phyloP scores from a whole-genome alignment of 305 asterid species.

The Solanum hybrid region DNA sequence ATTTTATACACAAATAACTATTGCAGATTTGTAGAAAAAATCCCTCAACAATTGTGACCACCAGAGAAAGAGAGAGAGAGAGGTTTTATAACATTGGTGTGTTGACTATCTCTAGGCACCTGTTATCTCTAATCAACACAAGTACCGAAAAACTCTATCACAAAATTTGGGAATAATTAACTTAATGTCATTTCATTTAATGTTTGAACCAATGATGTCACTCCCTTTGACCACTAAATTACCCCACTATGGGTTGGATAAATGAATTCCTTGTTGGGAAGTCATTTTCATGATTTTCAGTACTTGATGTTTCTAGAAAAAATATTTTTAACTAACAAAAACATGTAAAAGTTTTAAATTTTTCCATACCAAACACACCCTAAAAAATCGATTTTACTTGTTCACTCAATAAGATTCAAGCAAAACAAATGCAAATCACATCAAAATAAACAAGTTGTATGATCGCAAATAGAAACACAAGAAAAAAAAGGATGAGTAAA shows the following conservation, averaged over 20 bases:
- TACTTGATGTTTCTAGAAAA: neutral
- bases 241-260: neutral
- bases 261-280: neutral
- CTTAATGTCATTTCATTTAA: neutral
- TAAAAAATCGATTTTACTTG: neutral
- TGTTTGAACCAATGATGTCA: neutral
- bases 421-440: neutral
- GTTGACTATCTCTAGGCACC: neutral
- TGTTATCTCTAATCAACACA: neutral
- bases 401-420: neutral
- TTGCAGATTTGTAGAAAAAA: neutral
- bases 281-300: neutral
- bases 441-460: neutral
- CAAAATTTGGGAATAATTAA: neutral
- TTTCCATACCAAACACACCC: neutral
- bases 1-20: neutral
- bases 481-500: neutral
- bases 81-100: neutral
- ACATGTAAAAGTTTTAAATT: neutral
- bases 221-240: neutral
- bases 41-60: neutral
- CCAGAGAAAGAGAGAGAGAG: neutral
- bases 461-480: neutral
- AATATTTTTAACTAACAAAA: neutral
- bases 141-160: neutral